Percentiles rank a stretch among this genome's conserved stretches.
Conservation (phyloP, 2,329 filamentous ascomycete genomes). For the Arthrocladium fulminans region DNA sequence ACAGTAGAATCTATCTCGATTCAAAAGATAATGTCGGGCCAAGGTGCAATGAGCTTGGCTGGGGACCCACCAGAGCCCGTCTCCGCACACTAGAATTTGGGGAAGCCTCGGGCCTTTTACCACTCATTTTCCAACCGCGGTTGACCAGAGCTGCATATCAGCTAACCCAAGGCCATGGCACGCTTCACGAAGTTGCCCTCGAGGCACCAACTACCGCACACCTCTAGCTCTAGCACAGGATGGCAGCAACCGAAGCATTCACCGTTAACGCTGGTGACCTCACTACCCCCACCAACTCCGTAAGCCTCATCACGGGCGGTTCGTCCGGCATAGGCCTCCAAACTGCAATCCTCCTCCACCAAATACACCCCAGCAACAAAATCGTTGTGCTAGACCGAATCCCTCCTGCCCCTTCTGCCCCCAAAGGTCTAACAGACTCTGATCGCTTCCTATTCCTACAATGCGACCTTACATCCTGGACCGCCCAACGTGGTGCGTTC, state of each 20-base stretch:
- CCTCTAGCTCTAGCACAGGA: neutral
- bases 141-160: too few species aligned
- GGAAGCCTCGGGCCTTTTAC: too few species aligned
- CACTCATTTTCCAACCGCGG: too few species aligned
- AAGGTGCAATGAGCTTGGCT: too few species aligned
- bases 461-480: conserved; percentile 41
- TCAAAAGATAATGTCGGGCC: too few species aligned
- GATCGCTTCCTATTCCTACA: conserved; percentile 28
- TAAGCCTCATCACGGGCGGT: conserved; percentile 33
- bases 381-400: conserved; percentile 35
- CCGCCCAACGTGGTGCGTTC: conserved; percentile 38
- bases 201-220: neutral
- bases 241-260: conserved; percentile 19
- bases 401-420: conserved; percentile 24
- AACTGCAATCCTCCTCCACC: conserved; percentile 32
- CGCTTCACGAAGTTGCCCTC: neutral
- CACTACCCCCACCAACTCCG: conserved; percentile 17
- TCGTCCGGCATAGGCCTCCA: conserved; percentile 35
- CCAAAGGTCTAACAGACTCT: conserved; percentile 26
- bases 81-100: too few species aligned
- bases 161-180: neutral
- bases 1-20: too few species aligned
- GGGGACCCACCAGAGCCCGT: too few species aligned
- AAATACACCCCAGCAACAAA: conserved; percentile 32
- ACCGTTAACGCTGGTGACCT: conserved; percentile 26